These are phyloP conservation scores for Debaryomycetaceae sp. DNA, from an alignment of 1,139 yeast genomes.

Conservation along the genomic window DNA sequence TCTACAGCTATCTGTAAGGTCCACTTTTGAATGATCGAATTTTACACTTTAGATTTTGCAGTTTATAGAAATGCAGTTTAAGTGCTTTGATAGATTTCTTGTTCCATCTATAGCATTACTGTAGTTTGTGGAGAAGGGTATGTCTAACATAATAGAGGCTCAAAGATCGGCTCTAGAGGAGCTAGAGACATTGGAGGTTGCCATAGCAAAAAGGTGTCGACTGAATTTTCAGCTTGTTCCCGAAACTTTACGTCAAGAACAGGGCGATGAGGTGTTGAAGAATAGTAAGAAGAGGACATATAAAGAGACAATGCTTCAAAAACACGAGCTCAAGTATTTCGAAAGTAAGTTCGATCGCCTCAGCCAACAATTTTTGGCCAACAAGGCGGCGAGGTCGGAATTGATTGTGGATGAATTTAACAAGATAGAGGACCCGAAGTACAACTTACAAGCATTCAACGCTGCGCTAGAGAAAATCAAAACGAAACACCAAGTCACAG, in stretches of 20 bases:
- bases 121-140: conserved; percentile 5
- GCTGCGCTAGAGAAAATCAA: conserved; percentile 30
- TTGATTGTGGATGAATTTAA: conserved; percentile 18
- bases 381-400: conserved; percentile 13
- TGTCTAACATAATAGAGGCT: conserved; percentile 33
- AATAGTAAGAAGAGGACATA: conserved; percentile 28
- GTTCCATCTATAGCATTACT: not conserved
- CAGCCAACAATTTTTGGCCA: conserved; percentile 21
- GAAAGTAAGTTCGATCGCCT: conserved; percentile 44
- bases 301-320: conserved; percentile 53
- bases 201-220: conserved; percentile 27
- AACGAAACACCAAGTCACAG: conserved; percentile 14
- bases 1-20: not conserved
- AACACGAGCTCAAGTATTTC: conserved; percentile 64
- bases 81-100: not conserved
- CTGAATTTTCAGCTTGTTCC: conserved; percentile 26
- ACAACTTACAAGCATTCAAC: conserved; percentile 43
- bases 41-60: not conserved
- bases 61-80: not conserved
- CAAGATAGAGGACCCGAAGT: conserved; percentile 22
- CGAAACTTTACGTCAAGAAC: conserved; percentile 6
- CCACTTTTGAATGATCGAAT: not conserved
- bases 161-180: conserved; percentile 38
- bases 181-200: conserved; percentile 31
- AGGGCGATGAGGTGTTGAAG: conserved; percentile 4